phyloP scores from a whole-genome alignment of 2,329 filamentous ascomycete genomes.

The Torrubiellomyces zombiae region DNA sequence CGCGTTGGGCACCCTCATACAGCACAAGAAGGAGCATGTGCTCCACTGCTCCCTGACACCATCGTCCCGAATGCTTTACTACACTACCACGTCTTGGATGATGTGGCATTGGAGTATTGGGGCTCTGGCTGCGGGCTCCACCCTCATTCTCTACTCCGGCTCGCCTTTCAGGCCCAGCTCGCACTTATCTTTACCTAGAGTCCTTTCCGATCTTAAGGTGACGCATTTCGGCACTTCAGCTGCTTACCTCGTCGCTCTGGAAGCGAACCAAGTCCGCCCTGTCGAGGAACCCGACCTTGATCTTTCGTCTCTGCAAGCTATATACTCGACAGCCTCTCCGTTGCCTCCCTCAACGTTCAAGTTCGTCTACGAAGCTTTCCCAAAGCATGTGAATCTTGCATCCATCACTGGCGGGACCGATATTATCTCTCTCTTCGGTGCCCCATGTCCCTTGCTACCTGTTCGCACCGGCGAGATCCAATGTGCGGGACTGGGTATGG shows the following conservation, averaged over 20 bases:
- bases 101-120: constrained; percentile 99
- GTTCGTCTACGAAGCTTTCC: constrained; percentile 77
- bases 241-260: constrained; percentile 80
- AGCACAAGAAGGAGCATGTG: constrained; percentile 93
- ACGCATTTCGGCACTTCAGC: constrained; percentile 93
- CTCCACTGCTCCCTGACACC: constrained; percentile 69
- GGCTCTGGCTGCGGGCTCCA: constrained; percentile 66
- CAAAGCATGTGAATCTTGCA: constrained; percentile 63
- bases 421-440: constrained; percentile 88
- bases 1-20: constrained; percentile 72
- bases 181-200: constrained; percentile 62
- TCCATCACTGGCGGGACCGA: constrained; percentile 95
- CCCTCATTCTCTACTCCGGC: constrained; percentile 78
- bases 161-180: constrained; percentile 73
- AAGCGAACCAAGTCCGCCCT: constrained; percentile 55
- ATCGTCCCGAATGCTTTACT: constrained; percentile 69
- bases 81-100: constrained; percentile 95
- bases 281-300: constrained; percentile 33
- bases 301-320: constrained; percentile 54
- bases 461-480: constrained; percentile 62
- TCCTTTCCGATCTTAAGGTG: constrained; percentile 67
- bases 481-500: constrained; percentile 64
- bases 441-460: constrained; percentile 60
- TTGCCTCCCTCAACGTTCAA: constrained; percentile 83
- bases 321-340: constrained; percentile 89